Base-by-base conservation (phyloP, 2,329 filamentous ascomycete species). In the Hortaea sp. region DNA sequence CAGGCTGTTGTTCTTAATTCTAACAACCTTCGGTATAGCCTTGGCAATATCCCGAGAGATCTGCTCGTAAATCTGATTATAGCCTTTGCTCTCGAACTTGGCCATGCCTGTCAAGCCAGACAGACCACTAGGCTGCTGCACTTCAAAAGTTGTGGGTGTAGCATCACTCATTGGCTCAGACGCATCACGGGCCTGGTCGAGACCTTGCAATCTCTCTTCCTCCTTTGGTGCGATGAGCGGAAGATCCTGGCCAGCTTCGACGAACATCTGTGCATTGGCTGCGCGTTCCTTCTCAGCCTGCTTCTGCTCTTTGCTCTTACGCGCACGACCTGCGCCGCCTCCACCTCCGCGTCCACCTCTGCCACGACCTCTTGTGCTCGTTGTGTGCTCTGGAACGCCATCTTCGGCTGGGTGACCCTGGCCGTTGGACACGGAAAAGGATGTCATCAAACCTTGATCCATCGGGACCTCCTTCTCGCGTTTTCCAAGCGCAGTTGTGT, bases 41-140 rank as follows among this genome's bases (percentile, higher is more conserved):
- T 88, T 82, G 2, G 90, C 87, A 58, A 98, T 81, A 61, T 98
- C 92, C 53, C 90, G 85, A 83, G 88, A 94, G 54, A 97, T 97
- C 65, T 95, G 88, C 60, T 95, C 89, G 65, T 95, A 95, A 48
- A 98, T 90, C 65, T 94, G 89, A 60, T 94, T 88, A 70, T 94
- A 98, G 12, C 86, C 88, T 51, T 66, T 66, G 49, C 55, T 61
- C 29, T 63, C 61, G 43, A 61, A 63, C 40, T 55, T 59, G 31
- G 60, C 61, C 58, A 63, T 60, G 27, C 61, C 61, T 3, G 52
- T 59, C 31, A 62, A 48, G n/a, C 60, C 43, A 35, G 32, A 35
- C 32, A 35, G n/a, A 13, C 37, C 58, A 9, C 58, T 53, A 2
- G 60, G 57, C 1, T 57, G 59, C 45, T 59, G 58, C 28, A 55